phyloP scores from a whole-genome alignment of 306 rosid genomes.

The Fragaria iinumae region DNA sequence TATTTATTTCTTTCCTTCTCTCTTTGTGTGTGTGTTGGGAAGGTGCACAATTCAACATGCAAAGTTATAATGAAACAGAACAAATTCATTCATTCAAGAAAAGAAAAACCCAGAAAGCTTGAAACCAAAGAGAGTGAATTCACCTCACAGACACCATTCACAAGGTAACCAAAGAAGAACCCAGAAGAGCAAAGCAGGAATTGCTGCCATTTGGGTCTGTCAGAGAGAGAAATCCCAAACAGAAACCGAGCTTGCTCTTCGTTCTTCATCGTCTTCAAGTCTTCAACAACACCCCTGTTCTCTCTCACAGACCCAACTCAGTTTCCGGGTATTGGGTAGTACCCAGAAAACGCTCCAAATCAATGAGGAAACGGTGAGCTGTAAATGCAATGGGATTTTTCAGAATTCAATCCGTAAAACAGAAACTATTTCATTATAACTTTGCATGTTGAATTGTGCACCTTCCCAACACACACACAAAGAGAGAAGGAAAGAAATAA shows the following conservation, averaged over 20 bases:
- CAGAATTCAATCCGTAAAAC: not conserved
- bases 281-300: not conserved
- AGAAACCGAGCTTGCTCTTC: constrained; percentile 74
- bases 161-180: constrained; percentile 93
- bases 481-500: constrained; percentile 10
- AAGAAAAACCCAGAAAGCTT: constrained; percentile 19
- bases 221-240: constrained; percentile 91
- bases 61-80: too few relatives aligned
- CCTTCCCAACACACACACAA: constrained; percentile 22
- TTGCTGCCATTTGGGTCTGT: constrained; percentile 81
- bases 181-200: constrained; percentile 92
- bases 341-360: constrained; percentile 24
- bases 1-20: too few relatives aligned
- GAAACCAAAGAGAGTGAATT: constrained; percentile 18
- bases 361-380: constrained; percentile 2
- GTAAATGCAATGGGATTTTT: not conserved
- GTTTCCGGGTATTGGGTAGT: not conserved
- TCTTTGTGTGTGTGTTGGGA: too few relatives aligned
- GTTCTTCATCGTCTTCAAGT: constrained; percentile 50
- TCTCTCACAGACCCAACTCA: not conserved
- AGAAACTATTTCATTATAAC: not conserved
- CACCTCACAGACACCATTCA: constrained; percentile 96
- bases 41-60: too few relatives aligned
- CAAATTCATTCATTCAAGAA: constrained; percentile 10
- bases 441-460: constrained; percentile 52